These are phyloP conservation scores for Cryomyces minteri DNA, from an alignment of 495 filamentous ascomycete genomes.

Conservation along the genomic window DNA sequence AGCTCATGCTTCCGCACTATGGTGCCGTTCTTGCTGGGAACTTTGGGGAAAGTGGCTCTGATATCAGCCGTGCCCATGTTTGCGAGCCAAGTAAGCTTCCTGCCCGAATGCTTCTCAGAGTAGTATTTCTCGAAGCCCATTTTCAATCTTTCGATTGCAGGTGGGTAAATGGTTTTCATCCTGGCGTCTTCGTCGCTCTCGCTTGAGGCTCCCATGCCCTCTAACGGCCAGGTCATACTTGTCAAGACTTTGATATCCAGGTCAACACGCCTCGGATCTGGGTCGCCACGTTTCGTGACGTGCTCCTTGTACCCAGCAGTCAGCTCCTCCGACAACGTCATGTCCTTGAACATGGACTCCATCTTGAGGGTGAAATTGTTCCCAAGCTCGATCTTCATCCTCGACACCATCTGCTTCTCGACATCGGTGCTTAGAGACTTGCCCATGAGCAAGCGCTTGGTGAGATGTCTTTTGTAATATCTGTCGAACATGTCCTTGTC, in stretches of 20 bases:
- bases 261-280: slow-evolving; percentile 50
- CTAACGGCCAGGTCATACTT: slow-evolving; percentile 84
- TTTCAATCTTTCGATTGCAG: slow-evolving; percentile 56
- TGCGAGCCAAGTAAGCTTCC: slow-evolving; percentile 70
- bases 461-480: slow-evolving; percentile 97
- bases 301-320: slow-evolving; percentile 54
- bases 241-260: slow-evolving; percentile 74
- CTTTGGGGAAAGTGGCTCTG: slow-evolving; percentile 54
- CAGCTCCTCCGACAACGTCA: slow-evolving; percentile 78
- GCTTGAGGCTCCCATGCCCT: slow-evolving; percentile 47
- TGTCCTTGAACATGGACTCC: slow-evolving; percentile 97
- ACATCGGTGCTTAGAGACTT: slow-evolving; percentile 76
- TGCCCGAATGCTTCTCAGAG: slow-evolving; percentile 65
- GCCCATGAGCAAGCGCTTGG: slow-evolving; percentile 64
- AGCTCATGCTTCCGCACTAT: slow-evolving; percentile 70
- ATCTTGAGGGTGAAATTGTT: slow-evolving; percentile 85
- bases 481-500: slow-evolving; percentile 94
- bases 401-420: slow-evolving; percentile 86
- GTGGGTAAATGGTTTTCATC: slow-evolving; percentile 46
- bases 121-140: slow-evolving; percentile 86
- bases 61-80: slow-evolving; percentile 78
- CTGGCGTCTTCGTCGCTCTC: slow-evolving; percentile 32
- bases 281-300: slow-evolving; percentile 41
- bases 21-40: slow-evolving; percentile 39
- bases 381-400: slow-evolving; percentile 90